These are phyloP conservation scores for Silybum marianum DNA, from an alignment of 129 eudicot genomes.

Conservation along the genomic window DNA sequence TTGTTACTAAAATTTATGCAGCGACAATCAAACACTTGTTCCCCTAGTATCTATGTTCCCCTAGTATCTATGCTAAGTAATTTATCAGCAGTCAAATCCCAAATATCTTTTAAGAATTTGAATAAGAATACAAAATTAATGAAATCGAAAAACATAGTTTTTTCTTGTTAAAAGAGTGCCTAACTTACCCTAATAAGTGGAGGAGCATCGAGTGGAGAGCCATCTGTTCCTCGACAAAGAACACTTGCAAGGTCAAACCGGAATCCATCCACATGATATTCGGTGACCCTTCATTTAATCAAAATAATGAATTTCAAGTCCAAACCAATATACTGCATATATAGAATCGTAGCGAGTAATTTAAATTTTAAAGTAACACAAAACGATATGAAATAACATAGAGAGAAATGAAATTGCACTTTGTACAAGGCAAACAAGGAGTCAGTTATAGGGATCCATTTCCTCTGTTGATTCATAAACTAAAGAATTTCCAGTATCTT, in stretches of 20 bases:
- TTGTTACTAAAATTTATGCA: background rate
- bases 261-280: conserved; percentile 98
- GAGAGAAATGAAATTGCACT: background rate
- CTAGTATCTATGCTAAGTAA: background rate
- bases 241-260: conserved; percentile 98
- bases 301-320: background rate
- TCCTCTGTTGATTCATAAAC: background rate
- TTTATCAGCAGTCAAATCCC: background rate
- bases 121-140: conserved; percentile 17
- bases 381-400: background rate
- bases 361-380: conserved; percentile 12
- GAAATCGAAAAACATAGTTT: background rate
- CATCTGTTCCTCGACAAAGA: conserved; percentile 97
- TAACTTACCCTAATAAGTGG: conserved; percentile 76
- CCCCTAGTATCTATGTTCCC: background rate
- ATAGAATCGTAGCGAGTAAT: background rate
- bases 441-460: background rate
- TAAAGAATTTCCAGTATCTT: background rate
- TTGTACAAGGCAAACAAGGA: background rate
- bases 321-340: conserved; percentile 2
- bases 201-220: conserved; percentile 91
- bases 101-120: background rate
- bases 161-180: background rate
- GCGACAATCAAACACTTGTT: background rate
- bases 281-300: conserved; percentile 65